Evolutionary conservation across 2,329 filamentous ascomycete species (phyloP).

Genomic region (Fusarium buharicum): DNA sequence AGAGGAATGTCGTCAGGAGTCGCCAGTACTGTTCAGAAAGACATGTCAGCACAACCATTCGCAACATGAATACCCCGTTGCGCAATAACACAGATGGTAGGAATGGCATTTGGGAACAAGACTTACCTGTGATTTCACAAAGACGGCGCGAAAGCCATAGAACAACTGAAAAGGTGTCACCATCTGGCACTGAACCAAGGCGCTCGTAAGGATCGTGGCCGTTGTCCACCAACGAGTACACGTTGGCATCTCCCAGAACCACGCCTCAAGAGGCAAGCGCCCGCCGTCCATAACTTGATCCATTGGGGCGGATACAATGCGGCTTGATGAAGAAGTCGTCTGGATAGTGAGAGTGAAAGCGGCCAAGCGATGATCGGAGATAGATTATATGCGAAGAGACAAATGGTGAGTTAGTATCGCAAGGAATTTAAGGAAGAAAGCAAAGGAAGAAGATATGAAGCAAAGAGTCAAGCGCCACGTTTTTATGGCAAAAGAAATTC

Average conservation of each 20-base stretch:
- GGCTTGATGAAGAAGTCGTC: neutral
- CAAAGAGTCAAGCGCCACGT: neutral
- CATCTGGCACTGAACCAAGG: constrained; percentile 92
- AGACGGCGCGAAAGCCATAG: constrained; percentile 94
- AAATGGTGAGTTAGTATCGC: neutral
- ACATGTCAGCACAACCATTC: constrained; percentile 24
- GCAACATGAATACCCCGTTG: neutral
- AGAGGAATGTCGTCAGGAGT: constrained; percentile 94
- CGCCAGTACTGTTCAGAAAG: constrained; percentile 85
- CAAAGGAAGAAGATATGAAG: neutral
- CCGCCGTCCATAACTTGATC: constrained; percentile 70
- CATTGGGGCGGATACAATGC: constrained; percentile 52
- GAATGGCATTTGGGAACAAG: neutral
- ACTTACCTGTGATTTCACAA: constrained; percentile 87
- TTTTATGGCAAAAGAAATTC: neutral
- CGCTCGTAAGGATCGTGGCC: constrained; percentile 86
- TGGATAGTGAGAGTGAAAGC: neutral
- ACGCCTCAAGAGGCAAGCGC: constrained; percentile 86
- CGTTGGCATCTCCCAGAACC: constrained; percentile 99
- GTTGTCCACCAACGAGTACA: constrained; percentile 98
- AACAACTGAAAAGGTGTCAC: constrained; percentile 95
- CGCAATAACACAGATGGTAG: neutral
- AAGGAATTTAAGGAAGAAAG: neutral
- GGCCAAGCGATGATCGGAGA: constrained; percentile 15
- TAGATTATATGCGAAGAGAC: neutral